These are phyloP conservation scores for Kalmusia sp. DNA, from an alignment of 2,329 filamentous ascomycete species.

Conservation along the genomic window DNA sequence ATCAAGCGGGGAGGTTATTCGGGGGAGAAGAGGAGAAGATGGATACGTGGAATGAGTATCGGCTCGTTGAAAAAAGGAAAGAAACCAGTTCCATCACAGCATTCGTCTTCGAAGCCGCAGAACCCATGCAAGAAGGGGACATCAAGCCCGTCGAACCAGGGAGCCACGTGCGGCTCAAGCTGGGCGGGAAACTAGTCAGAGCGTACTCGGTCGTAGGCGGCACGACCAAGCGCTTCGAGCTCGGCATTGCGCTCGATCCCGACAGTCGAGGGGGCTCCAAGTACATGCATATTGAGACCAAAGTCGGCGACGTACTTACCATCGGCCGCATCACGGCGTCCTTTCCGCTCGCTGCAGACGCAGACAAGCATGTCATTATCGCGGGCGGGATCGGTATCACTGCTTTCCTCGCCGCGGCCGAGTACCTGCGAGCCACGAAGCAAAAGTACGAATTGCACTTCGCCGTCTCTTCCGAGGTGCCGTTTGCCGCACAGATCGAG, in stretches of 20 bases:
- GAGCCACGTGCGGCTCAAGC: constrained; percentile 63
- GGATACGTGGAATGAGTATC: constrained; percentile 47
- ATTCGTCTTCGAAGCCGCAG: constrained; percentile 59
- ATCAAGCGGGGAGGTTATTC: constrained; percentile 34
- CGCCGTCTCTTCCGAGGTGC: constrained; percentile 61
- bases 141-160: constrained; percentile 52
- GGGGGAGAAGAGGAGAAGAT: constrained; percentile 34
- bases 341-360: constrained; percentile 54
- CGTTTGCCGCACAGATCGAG: constrained; percentile 60
- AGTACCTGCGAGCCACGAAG: constrained; percentile 36
- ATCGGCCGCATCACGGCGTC: constrained; percentile 60
- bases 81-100: constrained; percentile 61
- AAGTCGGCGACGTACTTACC: constrained; percentile 59
- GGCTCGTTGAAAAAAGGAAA: constrained; percentile 57
- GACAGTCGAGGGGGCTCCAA: constrained; percentile 66
- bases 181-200: constrained; percentile 64
- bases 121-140: constrained; percentile 38
- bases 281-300: constrained; percentile 61
- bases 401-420: constrained; percentile 63
- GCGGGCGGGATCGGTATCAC: constrained; percentile 72
- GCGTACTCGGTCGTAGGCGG: constrained; percentile 68
- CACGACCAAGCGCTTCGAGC: constrained; percentile 58
- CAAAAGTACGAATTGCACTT: constrained; percentile 64
- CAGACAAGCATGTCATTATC: constrained; percentile 68
- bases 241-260: constrained; percentile 65